Base-by-base conservation (phyloP, 805 yeast genomes). In the Saccharomycopsis babjevae region DNA sequence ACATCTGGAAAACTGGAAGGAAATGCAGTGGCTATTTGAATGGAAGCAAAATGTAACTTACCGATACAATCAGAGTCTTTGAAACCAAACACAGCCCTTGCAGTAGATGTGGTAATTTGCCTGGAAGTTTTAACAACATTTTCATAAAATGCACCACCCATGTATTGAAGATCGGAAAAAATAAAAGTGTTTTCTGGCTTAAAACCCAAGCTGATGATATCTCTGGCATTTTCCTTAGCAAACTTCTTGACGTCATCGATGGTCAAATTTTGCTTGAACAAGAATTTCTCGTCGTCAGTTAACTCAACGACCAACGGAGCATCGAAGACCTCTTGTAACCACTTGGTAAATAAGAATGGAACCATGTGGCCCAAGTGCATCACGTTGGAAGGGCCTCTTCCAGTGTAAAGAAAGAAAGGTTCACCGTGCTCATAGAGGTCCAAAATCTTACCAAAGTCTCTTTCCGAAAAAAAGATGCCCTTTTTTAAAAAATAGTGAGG, bases 291-390 rank as follows among this genome's bases (percentile, higher is more conserved):
- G 73, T 94, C 99, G 72, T 94, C 99, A 2, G 97, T 92, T 74
- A 90, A 76, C 74, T 94, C 97, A 67, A 94, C 84, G 43, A 94
- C 96, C 65, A 94, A 79, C 22, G 99, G 98, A 62, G 83, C 97
- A 71, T 94, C 98, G 72, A 94, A 94, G 1, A 93, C 98, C 55
- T 93, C 97, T 74, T 94, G 99, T 68, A 94, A 80, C 98, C 98
- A 94, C 74, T 92, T 91, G 61, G 99, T 94, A 78, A 94, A 94
- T 38, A 88, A 74, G 71, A 94, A 94, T 18, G 99, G 99, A 63
- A 92, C 82, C 91, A 93, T 85, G 74, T 94, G 99, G 59, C 99
- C 99, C 76, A 94, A 79, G 72, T 94, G 99, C 89, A 94, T 86
- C 22, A 94, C 86, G 68, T 87, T 97, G 1, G 96, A 88, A 42